phyloP scores from a whole-genome alignment of 2,329 filamentous ascomycete species.

The Ascochyta koolunga region DNA sequence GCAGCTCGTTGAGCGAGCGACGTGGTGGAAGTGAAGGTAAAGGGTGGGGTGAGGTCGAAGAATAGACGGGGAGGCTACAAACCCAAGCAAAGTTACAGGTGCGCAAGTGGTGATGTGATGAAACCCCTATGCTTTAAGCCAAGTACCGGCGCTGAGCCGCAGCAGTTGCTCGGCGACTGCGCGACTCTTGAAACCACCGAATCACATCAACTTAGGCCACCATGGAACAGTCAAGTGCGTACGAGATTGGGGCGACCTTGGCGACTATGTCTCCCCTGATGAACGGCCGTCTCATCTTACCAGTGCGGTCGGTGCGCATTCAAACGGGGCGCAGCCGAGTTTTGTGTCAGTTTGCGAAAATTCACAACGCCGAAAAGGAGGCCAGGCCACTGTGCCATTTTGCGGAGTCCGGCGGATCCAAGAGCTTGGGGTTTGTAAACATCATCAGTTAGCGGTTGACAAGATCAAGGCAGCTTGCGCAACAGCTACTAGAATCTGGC shows the following conservation, averaged over 20 bases:
- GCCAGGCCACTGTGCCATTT: neutral
- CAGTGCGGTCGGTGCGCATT: conserved; percentile 9
- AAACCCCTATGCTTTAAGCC: conserved; percentile 24
- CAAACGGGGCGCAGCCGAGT: conserved; percentile 5
- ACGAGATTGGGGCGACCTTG: conserved; percentile 11
- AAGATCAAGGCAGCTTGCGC: conserved; percentile 2
- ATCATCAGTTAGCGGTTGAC: neutral
- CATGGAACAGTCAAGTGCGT: conserved; percentile 5
- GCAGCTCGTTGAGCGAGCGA: conserved; percentile 19
- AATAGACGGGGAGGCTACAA: conserved; percentile 4
- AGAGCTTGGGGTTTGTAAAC: neutral
- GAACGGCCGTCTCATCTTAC: conserved; percentile 19
- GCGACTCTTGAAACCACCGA: conserved; percentile 22
- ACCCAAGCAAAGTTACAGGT: neutral
- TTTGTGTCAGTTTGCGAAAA: neutral
- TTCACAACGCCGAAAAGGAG: neutral
- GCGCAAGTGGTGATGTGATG: conserved; percentile 24
- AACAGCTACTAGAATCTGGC: neutral
- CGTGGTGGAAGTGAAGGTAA: conserved; percentile 1
- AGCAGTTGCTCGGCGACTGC: conserved; percentile 26
- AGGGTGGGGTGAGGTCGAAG: conserved; percentile 1
- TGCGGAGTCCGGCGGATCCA: neutral
- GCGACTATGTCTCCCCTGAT: neutral
- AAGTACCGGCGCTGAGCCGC: conserved; percentile 26
- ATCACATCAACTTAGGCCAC: conserved; percentile 5